These are phyloP conservation scores for Cryptococcus sp. DNA, from an alignment of 1,284 basidiomycete genomes.

Conservation along the genomic window DNA sequence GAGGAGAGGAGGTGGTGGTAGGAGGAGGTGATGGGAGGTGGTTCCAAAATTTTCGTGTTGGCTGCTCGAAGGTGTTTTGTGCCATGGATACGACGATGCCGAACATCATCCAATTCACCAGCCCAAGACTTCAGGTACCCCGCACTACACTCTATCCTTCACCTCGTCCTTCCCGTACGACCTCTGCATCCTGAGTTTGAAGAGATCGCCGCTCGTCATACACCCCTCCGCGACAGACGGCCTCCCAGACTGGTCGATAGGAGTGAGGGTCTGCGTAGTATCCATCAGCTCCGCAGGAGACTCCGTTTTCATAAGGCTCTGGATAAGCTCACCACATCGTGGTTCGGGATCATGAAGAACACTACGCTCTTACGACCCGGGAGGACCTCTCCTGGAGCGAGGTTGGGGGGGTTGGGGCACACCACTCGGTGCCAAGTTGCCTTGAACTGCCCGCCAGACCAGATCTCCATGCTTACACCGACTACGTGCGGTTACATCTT, in stretches of 20 bases:
- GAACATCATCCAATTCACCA: too few relatives aligned
- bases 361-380: slow-evolving; percentile 6
- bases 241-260: not conserved
- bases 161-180: too few relatives aligned
- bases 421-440: slow-evolving; percentile 13
- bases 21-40: too few relatives aligned
- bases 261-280: not conserved
- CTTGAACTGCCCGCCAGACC: slow-evolving; percentile 13
- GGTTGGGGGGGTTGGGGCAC: not conserved
- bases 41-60: too few relatives aligned
- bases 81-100: too few relatives aligned
- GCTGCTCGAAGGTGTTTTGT: too few relatives aligned
- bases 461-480: slow-evolving; percentile 14
- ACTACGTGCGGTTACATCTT: not conserved
- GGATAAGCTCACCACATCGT: slow-evolving; percentile 3
- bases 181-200: too few relatives aligned
- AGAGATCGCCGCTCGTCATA: too few relatives aligned
- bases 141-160: too few relatives aligned
- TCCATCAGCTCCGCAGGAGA: not conserved
- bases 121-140: too few relatives aligned
- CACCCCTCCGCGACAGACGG: too few relatives aligned
- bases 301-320: not conserved
- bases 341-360: slow-evolving; percentile 9
- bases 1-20: too few relatives aligned
- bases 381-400: slow-evolving; percentile 1